Percentiles rank a stretch among this genome's conserved stretches.
Conservation (phyloP, 78 protist genomes). For the Dictyostelium intermedium region DNA sequence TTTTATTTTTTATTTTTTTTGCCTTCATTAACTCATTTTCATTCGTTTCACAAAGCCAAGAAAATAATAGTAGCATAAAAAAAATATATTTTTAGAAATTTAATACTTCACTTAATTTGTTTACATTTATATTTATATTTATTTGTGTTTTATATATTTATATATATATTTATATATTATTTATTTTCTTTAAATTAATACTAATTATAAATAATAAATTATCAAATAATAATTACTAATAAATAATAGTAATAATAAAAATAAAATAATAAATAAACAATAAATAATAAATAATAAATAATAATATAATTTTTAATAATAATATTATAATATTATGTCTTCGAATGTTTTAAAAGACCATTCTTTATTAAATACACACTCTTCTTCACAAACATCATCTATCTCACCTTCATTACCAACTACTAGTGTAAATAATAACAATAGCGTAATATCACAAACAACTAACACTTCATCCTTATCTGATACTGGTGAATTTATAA, state of each 20-base stretch:
- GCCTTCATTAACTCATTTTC: too few species aligned
- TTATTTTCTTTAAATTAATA: too few species aligned
- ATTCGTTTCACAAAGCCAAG: too few species aligned
- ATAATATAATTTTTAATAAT: too few species aligned
- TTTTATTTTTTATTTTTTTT: too few species aligned
- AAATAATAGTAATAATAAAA: neutral
- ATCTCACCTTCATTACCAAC: neutral
- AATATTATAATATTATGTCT: neutral
- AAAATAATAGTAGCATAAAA: neutral
- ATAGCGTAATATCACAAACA: neutral
- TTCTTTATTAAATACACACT: neutral
- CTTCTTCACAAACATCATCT: neutral
- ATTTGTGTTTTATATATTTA: too few species aligned
- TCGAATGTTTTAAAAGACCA: neutral
- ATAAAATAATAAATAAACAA: neutral
- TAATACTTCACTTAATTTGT: too few species aligned
- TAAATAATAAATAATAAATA: neutral
- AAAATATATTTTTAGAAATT: too few species aligned
- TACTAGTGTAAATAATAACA: neutral
- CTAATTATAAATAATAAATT: neutral
- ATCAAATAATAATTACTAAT: neutral
- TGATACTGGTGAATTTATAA: neutral
- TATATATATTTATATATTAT: neutral
- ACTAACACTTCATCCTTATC: neutral
- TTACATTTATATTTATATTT: too few species aligned